Conservation (phyloP, 2,329 filamentous ascomycete species). For the Fusarium poae region DNA sequence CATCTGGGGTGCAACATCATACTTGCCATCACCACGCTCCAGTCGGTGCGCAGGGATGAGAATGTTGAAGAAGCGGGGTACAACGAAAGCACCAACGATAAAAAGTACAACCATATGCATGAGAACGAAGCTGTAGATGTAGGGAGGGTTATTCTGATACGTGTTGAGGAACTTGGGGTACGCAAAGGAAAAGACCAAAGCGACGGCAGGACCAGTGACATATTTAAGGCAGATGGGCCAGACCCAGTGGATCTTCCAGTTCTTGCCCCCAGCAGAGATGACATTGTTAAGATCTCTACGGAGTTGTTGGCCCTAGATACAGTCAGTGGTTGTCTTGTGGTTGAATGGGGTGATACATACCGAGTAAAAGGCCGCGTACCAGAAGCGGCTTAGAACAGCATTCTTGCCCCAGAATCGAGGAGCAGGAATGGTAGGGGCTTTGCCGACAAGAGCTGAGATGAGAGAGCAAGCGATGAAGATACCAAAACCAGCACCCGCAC, state of each 20-base stretch:
- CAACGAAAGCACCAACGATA: slow-evolving; percentile 35
- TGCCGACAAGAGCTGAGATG: slow-evolving; percentile 54
- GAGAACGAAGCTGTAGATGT: slow-evolving; percentile 40
- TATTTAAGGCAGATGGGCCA: slow-evolving; percentile 62
- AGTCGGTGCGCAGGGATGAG: slow-evolving; percentile 31
- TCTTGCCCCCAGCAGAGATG: slow-evolving; percentile 59
- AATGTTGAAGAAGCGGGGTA: slow-evolving; percentile 33
- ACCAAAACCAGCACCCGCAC: slow-evolving; percentile 63
- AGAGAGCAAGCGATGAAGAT: slow-evolving; percentile 58
- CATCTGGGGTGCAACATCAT: slow-evolving; percentile 37
- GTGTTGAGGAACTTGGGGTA: slow-evolving; percentile 53
- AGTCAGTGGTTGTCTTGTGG: background rate
- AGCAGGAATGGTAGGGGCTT: slow-evolving; percentile 55
- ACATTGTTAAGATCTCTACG: slow-evolving; percentile 64
- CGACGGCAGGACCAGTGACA: slow-evolving; percentile 59
- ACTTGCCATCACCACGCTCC: slow-evolving; percentile 35
- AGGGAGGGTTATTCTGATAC: slow-evolving; percentile 30
- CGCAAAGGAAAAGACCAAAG: slow-evolving; percentile 62
- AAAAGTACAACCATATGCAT: slow-evolving; percentile 40
- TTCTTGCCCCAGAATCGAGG: slow-evolving; percentile 59
- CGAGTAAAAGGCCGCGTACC: slow-evolving; percentile 66
- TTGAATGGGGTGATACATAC: slow-evolving; percentile 52
- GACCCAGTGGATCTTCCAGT: slow-evolving; percentile 64
- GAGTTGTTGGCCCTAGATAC: slow-evolving; percentile 63
- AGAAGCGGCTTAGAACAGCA: slow-evolving; percentile 57